Conservation (phyloP, 805 yeast genomes). For the Hanseniaspora hatyaiensis region DNA sequence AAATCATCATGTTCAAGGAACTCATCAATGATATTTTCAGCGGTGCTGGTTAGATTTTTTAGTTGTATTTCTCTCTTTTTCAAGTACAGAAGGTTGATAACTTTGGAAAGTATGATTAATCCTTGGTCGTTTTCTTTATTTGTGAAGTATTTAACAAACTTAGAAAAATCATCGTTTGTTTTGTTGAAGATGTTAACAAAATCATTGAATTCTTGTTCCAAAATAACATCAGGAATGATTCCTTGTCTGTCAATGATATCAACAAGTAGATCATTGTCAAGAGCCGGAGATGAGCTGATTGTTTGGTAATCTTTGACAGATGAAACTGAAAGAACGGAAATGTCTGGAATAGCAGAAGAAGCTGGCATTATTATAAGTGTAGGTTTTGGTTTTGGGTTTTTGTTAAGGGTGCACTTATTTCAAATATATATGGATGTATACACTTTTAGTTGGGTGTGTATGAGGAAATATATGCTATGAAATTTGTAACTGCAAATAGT, state of each 20-base stretch:
- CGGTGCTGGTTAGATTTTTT: constrained; percentile 28
- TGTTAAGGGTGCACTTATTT: background rate
- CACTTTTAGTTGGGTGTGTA: no score
- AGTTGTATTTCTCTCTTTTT: constrained; percentile 86
- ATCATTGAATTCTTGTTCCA: constrained; percentile 83
- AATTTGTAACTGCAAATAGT: no score
- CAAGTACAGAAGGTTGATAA: constrained; percentile 79
- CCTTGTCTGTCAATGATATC: constrained; percentile 73
- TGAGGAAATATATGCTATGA: no score
- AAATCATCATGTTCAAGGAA: background rate
- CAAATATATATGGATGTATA: no score
- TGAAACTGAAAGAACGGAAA: constrained; percentile 34
- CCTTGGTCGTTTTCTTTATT: constrained; percentile 36
- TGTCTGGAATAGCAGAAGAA: constrained; percentile 26
- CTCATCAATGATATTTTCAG: background rate
- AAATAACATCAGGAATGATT: constrained; percentile 74
- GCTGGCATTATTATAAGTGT: background rate
- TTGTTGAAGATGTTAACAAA: constrained; percentile 75
- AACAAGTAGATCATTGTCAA: constrained; percentile 70
- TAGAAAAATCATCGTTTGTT: constrained; percentile 4
- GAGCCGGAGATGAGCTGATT: constrained; percentile 68
- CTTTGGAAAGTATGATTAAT: constrained; percentile 66
- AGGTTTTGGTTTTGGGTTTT: background rate
- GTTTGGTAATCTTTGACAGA: constrained; percentile 56
- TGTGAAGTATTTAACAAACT: background rate